Conservation (phyloP, 2,329 filamentous ascomycete species). For the Chaetomiaceae sp. region DNA sequence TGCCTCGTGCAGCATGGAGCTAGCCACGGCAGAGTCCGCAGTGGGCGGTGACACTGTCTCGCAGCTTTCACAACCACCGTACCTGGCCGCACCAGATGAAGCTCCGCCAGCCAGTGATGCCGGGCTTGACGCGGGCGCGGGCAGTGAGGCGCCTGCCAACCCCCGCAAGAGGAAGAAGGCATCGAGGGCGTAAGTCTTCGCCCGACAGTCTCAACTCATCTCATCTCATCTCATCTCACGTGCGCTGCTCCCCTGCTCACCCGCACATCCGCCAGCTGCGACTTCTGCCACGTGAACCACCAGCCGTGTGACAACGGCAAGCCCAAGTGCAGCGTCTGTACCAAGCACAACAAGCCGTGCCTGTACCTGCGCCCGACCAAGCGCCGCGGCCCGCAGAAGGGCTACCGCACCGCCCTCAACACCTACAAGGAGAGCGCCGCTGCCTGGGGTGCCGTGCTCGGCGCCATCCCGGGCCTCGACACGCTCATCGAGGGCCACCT, state of each 20-base stretch:
- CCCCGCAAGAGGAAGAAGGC: slow-evolving; percentile 33
- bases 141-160: slow-evolving; percentile 26
- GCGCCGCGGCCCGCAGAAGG: slow-evolving; percentile 34
- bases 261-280: slow-evolving; percentile 33
- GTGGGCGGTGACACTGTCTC: slow-evolving; percentile 6
- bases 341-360: slow-evolving; percentile 34
- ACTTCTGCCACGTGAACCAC: slow-evolving; percentile 43
- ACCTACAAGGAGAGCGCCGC: slow-evolving; percentile 35
- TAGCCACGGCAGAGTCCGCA: slow-evolving; percentile 12
- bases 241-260: slow-evolving; percentile 11
- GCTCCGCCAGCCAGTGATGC: slow-evolving; percentile 18
- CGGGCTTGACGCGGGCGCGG: slow-evolving; percentile 22
- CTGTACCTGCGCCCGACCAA: slow-evolving; percentile 35
- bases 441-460: slow-evolving; percentile 33
- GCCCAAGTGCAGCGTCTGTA: slow-evolving; percentile 42
- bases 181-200: slow-evolving; percentile 28
- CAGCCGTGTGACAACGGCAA: slow-evolving; percentile 43
- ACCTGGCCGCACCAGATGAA: too few species aligned
- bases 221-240: too few species aligned
- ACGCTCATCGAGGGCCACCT: slow-evolving; percentile 33
- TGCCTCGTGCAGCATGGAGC: slow-evolving; percentile 13
- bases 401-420: slow-evolving; percentile 34
- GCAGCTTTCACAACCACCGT: not conserved
- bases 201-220: not conserved
- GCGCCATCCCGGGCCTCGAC: slow-evolving; percentile 32